Percentiles rank a stretch among this genome's conserved stretches.
phyloP scores from a whole-genome alignment of 352 stramenopile genomes.

The Pythium monospermum region DNA sequence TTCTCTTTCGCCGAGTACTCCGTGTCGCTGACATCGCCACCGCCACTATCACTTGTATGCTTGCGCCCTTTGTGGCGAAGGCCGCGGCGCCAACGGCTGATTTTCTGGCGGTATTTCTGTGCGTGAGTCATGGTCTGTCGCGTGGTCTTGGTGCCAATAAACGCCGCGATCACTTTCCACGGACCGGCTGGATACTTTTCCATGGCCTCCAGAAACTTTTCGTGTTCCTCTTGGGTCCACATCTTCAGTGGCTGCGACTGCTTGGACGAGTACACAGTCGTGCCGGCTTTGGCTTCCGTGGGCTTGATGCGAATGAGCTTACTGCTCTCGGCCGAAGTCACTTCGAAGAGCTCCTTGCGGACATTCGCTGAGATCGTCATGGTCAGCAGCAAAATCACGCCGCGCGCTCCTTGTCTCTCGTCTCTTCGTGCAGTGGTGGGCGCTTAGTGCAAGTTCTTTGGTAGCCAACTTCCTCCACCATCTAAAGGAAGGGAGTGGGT shows the following conservation, averaged over 20 bases:
- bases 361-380: constrained; percentile 87
- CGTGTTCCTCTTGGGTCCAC: constrained; percentile 83
- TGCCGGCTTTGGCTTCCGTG: constrained; percentile 78
- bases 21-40: constrained; percentile 34
- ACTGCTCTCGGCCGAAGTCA: constrained; percentile 66
- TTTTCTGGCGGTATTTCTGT: constrained; percentile 85
- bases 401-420: not conserved
- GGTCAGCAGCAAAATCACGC: constrained; percentile 17
- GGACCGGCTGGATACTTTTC: constrained; percentile 80
- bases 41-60: constrained; percentile 34
- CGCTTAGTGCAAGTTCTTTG: constrained; percentile 10
- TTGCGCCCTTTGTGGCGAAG: constrained; percentile 78
- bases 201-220: constrained; percentile 82
- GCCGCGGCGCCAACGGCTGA: constrained; percentile 71
- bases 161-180: constrained; percentile 80
- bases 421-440: constrained; percentile 15
- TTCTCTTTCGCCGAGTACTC: constrained; percentile 54
- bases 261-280: constrained; percentile 81
- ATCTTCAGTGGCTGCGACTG: constrained; percentile 81
- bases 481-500: constrained; percentile 11
- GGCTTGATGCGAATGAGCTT: constrained; percentile 84
- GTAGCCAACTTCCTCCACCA: constrained; percentile 23
- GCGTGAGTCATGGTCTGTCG: constrained; percentile 92
- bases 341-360: constrained; percentile 82
- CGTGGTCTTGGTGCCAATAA: constrained; percentile 81